A percentile compares a stretch with the other conserved stretches of the same genome.
These are phyloP conservation scores for Golubevia pallescens DNA, from an alignment of 1,284 basidiomycete species.

Conservation along the genomic window DNA sequence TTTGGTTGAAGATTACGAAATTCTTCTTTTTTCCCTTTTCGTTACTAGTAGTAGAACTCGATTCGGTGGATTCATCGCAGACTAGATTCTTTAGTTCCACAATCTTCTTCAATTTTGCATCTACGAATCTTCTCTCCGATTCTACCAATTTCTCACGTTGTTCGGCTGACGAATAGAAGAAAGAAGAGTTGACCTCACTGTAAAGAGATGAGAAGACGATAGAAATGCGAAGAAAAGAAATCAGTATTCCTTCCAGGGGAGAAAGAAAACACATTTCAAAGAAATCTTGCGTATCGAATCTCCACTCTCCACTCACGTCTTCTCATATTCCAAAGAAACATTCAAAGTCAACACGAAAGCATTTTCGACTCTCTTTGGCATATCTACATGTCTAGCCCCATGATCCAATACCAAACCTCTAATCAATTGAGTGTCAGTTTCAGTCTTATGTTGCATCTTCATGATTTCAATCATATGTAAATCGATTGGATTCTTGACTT, in stretches of 20 bases:
- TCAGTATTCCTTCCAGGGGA: conserved; percentile 9
- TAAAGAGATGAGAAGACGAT: conserved; percentile 16
- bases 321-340: conserved; percentile 98
- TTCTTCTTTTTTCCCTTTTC: too few species aligned
- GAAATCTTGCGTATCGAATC: too few species aligned
- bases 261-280: too few species aligned
- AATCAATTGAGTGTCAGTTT: conserved; percentile 96
- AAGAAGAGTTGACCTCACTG: conserved; percentile 98
- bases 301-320: conserved; percentile 76
- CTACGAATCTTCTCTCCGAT: conserved; percentile 91
- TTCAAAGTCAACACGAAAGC: conserved; percentile 94
- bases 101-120: conserved; percentile 94
- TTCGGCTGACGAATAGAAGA: conserved; percentile 99
- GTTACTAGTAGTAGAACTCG: conserved; percentile 22
- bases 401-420: conserved; percentile 91
- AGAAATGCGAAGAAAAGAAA: conserved; percentile 18
- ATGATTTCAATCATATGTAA: conserved; percentile 99
- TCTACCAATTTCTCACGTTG: conserved; percentile 99
- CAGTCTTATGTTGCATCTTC: conserved; percentile 99
- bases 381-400: conserved; percentile 96
- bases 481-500: conserved; percentile 77
- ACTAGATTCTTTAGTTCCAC: conserved; percentile 95
- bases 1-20: conserved; percentile 99
- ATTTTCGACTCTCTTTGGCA: conserved; percentile 98
- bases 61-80: conserved; percentile 70